Base-by-base conservation (phyloP, 2,329 filamentous ascomycete species). In the Fusarium succisae region DNA sequence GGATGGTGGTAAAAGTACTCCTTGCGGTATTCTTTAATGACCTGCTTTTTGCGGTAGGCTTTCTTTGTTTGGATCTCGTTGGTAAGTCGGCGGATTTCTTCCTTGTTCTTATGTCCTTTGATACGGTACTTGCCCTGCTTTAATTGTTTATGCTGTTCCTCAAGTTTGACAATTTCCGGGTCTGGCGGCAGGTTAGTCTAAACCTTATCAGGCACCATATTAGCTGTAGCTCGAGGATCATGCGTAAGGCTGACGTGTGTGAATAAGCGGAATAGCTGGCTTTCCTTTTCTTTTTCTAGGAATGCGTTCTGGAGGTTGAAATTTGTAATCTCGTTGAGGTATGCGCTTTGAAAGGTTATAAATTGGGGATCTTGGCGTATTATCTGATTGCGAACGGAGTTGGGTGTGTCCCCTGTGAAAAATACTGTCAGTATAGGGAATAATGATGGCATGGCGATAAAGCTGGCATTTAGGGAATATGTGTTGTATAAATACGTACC, bases 271-370 rank as follows among this genome's bases (percentile, higher is more conserved):
- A 72, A 75, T 26, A 72, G 43, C 47, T 70, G 43, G 45, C 38
- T 53, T 41, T 70, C 17, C 39, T 72, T 74, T 44, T 72, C 65
- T 58, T 69, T 66, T 41, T 73, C 67, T 13, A 81, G 54, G 57
- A 81, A 75, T 15, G 73, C 66, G 44, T 81, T 81, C 55, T 81
- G 58, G 32, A 81, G 66, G 55, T 82, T 35, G 66, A 81, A 81
- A 41, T 77, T 45, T 35, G 75, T 70, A 55, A 70, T 81, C 66
- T 80, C 44, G 44, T 63, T 56, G 9, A 81, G 72, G 61, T 81
- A 81, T 13, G 65, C 67, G 51, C 61, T 72, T 28, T 78, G 70
- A 32, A 81, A 81, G 7, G 73, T 82, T 4, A 54, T 57, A 51
- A 72, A 81, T 39, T 64, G 60, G 59, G 78, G 79, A 48, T 81